phyloP scores from a whole-genome alignment of 1,284 basidiomycete genomes.

The Gomphus bonarii region DNA sequence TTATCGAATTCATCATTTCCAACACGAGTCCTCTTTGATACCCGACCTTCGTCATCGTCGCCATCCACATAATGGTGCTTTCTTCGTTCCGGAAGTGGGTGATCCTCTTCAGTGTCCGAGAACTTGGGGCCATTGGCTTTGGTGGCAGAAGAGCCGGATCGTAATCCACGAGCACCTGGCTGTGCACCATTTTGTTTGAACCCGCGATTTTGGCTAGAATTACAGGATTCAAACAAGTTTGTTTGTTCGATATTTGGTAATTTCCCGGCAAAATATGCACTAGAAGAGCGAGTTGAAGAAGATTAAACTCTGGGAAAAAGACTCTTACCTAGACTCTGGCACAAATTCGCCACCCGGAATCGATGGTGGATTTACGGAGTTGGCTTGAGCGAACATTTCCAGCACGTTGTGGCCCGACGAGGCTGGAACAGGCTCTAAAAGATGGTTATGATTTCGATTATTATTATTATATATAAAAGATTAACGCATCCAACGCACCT shows the following conservation, averaged over 20 bases:
- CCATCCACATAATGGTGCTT: slow-evolving; percentile 22
- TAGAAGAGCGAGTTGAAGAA: not conserved
- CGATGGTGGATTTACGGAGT: not conserved
- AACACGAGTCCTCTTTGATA: slow-evolving; percentile 39
- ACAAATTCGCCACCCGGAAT: not conserved
- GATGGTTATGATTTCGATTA: not conserved
- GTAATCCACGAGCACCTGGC: not conserved
- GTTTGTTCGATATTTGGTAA: not conserved
- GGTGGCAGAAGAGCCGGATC: not conserved
- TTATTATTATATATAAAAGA: not conserved
- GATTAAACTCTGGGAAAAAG: not conserved
- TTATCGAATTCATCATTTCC: slow-evolving; percentile 36
- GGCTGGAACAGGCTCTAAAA: not conserved
- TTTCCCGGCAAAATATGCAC: not conserved
- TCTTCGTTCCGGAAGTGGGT: not conserved
- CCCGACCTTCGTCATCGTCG: slow-evolving; percentile 24
- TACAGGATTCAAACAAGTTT: not conserved
- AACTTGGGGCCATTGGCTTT: not conserved
- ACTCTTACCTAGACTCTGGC: not conserved
- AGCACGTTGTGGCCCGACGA: not conserved
- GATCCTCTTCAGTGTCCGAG: not conserved
- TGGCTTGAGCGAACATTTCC: not conserved
- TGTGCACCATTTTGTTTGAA: not conserved
- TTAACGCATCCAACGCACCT: not conserved
- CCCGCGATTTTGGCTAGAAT: not conserved